Evolutionary conservation across 1,284 basidiomycete species (phyloP), one percentile per base, ranked within the genome.

Genomic region (Microbotryum lychnidis-dioicae): DNA sequence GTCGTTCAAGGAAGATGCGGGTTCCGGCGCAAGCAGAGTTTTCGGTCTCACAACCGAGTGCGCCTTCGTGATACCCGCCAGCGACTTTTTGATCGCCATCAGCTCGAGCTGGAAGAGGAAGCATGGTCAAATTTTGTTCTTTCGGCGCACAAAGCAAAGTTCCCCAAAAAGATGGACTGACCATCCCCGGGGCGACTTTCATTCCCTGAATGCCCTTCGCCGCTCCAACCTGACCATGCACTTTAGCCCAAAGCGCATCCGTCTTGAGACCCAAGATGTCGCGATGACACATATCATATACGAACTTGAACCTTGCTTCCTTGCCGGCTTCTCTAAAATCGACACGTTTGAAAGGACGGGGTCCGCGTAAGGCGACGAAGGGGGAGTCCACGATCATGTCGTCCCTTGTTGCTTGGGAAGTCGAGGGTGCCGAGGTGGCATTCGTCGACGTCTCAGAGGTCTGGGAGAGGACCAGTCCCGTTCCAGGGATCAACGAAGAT

Each of bases 221-320:
- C 1, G n/a, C 12, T 4, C 31, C 42, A 2, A 18, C 25, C 8
- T 16, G 33, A 6, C 56, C 55, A 6, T 67, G 60, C 25, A 66
- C n/a, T 18, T 56, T 29, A 16, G 55, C 47, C 6, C 60, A 47
- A 20, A 54, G 23, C 29, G 58, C 56, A 27, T 67, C 63, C 18
- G 62, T 58, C 44, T 64, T 60, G 29, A 64, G 50, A 0, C 47
- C 60, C 21, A 62, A 37, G 0, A 64, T 37, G 10, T 61, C 58
- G 5, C 62, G 55, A 21, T 67, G 65, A 6, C 62, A 62, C 55
- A 66, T 57, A 31, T 66, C 61, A 50, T 27, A 58, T 20, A 46
- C 50, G 50, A 65, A 65, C 2, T 46, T 50, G 14, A 60, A 29
- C 51, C 12, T 49, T 50, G 42, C 54, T 21, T 29, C 53, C 57